Base-by-base conservation (phyloP, 345 rosid genomes). In the Streptanthus diversifolius region DNA sequence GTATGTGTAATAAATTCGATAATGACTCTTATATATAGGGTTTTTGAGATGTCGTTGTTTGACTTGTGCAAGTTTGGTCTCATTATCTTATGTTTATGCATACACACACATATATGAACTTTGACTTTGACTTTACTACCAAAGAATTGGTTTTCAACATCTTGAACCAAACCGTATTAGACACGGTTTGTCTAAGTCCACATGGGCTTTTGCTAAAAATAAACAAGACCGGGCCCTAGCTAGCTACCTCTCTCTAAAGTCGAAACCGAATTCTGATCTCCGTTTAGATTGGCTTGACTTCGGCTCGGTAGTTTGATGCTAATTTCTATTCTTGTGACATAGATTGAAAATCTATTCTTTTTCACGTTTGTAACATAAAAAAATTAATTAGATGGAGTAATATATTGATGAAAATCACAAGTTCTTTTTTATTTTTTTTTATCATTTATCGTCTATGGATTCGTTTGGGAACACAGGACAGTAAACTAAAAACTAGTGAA, bases 131-230 rank as follows among this genome's bases (percentile, higher is more conserved):
- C 79, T 75, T 76, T 70, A 36, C 36, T 63, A 27, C 54, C 25
- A 47, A 55, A 70, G 32, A 74, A 67, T 67, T 59, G 12, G 22
- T 67, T 39, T 66, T 74, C 68, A 67, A 67, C 54, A 41, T 39
- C 21, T 74, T 67, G 68, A 67, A 58, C 68, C 62, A 74, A 58
- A 47, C 7, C 21, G 30, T 47, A 64, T 19, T 12, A 32, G 0
- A 75, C 79, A 75, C 79, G 79, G 79, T 75, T 75, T 75, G 74
- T 14, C 70, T 8, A 69, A 75, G 79, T 68, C 79, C 74, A 53
- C 79, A 61, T 52, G 27, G 30, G 48, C 74, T 53, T 60, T 75
- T 61, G 41, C 49, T 61, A 8, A 19, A 40, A 32, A 22, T 12
- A 43, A 22, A 24, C 32, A 60, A 2, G 69, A 59, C 63, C 12